These are phyloP conservation scores for Wallacemonas sp. DNA, from an alignment of 208 protist species.

Conservation along the genomic window DNA sequence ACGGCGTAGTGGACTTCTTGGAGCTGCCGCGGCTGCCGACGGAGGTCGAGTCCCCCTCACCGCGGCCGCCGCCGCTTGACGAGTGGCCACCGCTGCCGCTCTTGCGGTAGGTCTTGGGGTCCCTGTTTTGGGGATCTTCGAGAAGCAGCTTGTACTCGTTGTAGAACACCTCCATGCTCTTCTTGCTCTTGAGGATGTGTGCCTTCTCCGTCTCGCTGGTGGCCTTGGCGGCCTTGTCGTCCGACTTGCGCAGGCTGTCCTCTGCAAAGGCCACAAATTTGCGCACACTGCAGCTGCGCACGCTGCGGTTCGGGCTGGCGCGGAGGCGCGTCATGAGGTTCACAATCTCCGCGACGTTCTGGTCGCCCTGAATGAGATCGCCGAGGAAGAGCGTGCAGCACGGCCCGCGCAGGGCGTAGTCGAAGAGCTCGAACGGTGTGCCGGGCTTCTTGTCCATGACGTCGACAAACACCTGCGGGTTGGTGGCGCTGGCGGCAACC, in stretches of 20 bases:
- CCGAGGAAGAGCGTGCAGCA: conserved; percentile 59
- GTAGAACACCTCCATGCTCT: conserved; percentile 62
- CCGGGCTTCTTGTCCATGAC: conserved; percentile 50
- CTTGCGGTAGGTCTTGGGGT: conserved; percentile 56
- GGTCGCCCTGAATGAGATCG: conserved; percentile 43
- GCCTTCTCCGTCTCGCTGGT: conserved; percentile 39
- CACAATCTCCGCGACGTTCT: conserved; percentile 24
- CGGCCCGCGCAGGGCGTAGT: conserved; percentile 63
- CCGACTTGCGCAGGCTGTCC: conserved; percentile 42
- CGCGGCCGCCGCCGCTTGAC: conserved; percentile 1
- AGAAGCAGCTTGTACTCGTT: conserved; percentile 58
- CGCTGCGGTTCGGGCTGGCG: conserved; percentile 40
- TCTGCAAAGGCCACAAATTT: conserved; percentile 61
- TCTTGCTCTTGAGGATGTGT: conserved; percentile 32
- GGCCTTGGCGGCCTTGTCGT: conserved; percentile 33
- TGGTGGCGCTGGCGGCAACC: conserved; percentile 33
- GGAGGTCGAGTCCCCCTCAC: background rate
- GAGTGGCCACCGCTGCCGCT: conserved; percentile 26
- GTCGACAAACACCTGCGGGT: conserved; percentile 39
- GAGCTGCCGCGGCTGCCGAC: background rate
- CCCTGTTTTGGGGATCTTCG: conserved; percentile 46
- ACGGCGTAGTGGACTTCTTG: background rate
- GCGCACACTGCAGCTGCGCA: conserved; percentile 54
- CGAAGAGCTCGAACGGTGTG: conserved; percentile 51
- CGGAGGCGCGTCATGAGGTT: conserved; percentile 43